Conservation (phyloP, 306 rosid genomes). For the Corylus americana region DNA sequence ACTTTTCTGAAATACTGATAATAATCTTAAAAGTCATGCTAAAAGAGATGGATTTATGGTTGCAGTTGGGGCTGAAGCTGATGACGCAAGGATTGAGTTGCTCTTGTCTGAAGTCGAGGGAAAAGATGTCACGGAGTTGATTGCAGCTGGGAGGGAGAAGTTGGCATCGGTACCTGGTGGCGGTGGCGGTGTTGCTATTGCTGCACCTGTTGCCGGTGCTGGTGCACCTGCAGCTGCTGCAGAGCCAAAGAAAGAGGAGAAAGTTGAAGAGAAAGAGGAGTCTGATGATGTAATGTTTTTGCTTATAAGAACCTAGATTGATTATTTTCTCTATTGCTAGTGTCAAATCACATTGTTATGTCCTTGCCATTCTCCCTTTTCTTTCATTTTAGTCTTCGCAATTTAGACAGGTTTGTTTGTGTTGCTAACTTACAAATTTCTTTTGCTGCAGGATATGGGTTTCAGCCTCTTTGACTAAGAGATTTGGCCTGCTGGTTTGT, state of each 20-base stretch:
- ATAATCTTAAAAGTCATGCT: background rate
- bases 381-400: background rate
- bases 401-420: background rate
- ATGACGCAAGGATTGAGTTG: constrained; percentile 43
- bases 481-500: background rate
- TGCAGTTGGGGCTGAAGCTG: constrained; percentile 68
- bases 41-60: background rate
- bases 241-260: constrained; percentile 70
- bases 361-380: background rate
- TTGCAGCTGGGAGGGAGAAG: constrained; percentile 73
- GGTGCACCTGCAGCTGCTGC: constrained; percentile 54
- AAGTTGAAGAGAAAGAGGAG: constrained; percentile 77
- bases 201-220: constrained; percentile 45
- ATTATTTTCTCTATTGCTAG: background rate
- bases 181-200: constrained; percentile 60
- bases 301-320: background rate
- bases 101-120: constrained; percentile 60
- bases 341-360: background rate
- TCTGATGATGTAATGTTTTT: constrained; percentile 60
- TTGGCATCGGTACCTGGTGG: constrained; percentile 59
- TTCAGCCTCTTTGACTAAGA: constrained; percentile 68
- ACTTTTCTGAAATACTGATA: background rate
- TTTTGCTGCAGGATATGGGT: constrained; percentile 67
- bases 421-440: background rate
- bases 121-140: constrained; percentile 59